A percentile compares a stretch with the other conserved stretches of the same genome.
phyloP scores from a whole-genome alignment of 179 eudicot genomes.

The Carnegiea gigantea region DNA sequence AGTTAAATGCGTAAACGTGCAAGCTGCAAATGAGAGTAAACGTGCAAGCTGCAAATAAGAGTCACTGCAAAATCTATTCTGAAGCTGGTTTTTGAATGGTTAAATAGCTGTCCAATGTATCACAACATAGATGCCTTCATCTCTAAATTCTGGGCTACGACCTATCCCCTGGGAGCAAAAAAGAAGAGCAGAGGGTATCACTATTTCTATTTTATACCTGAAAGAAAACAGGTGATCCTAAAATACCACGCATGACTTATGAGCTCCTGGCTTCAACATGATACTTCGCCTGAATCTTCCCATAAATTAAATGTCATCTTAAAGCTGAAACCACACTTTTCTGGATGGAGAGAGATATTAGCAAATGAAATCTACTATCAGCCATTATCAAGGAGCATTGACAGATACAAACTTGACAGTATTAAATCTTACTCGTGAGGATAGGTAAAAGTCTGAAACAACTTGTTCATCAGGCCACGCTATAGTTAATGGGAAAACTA shows the following conservation, averaged over 20 bases:
- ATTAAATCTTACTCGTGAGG: neutral
- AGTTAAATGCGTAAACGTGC: neutral
- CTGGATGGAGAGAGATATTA: neutral
- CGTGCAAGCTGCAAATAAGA: neutral
- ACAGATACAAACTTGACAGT: neutral
- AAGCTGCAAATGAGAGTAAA: neutral
- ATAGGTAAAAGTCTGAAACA: neutral
- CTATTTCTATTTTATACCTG: neutral
- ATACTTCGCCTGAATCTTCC: neutral
- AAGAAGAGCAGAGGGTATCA: neutral
- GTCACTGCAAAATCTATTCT: neutral
- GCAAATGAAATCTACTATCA: neutral
- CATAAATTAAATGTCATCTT: neutral
- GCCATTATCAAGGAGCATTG: neutral
- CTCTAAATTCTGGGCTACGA: neutral
- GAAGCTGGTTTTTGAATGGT: neutral
- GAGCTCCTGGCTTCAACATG: neutral
- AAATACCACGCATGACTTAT: neutral
- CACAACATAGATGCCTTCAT: neutral
- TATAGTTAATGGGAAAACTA: neutral
- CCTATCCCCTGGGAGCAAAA: neutral
- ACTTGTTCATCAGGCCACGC: neutral
- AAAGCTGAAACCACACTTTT: neutral
- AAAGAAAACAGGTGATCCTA: neutral
- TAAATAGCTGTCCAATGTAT: neutral